Conservation (phyloP, 2,329 filamentous ascomycete genomes). For the Lasiodiplodia sp. region DNA sequence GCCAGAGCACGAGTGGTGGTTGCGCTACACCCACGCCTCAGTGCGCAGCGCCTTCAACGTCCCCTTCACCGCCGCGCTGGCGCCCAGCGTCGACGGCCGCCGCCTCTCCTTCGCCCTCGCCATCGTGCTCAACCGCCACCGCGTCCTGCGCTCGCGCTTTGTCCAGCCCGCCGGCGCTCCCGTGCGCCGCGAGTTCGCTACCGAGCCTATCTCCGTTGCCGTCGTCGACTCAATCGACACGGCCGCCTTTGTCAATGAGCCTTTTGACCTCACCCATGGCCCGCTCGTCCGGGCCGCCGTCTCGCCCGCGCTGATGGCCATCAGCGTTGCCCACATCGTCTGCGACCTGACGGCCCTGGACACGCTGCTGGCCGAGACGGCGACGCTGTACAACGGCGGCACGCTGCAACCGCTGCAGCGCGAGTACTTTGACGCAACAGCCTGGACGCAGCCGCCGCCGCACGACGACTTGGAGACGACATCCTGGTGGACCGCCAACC, state of each 20-base stretch:
- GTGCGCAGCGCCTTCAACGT: slow-evolving; percentile 41
- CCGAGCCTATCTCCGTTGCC: slow-evolving; percentile 9
- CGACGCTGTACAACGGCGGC: slow-evolving; percentile 34
- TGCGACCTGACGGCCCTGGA: slow-evolving; percentile 43
- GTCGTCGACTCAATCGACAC: background rate
- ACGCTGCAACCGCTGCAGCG: background rate
- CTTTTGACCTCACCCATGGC: slow-evolving; percentile 37
- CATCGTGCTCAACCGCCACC: slow-evolving; percentile 33
- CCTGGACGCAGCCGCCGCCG: slow-evolving; percentile 5
- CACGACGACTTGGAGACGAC: slow-evolving; percentile 24
- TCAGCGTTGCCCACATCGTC: slow-evolving; percentile 44
- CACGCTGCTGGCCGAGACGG: slow-evolving; percentile 39
- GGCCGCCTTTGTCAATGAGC: slow-evolving; percentile 23
- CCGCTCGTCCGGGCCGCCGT: slow-evolving; percentile 40
- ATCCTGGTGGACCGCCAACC: slow-evolving; percentile 30
- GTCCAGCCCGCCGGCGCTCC: background rate
- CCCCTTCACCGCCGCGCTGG: slow-evolving; percentile 33
- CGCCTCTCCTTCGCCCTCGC: slow-evolving; percentile 36
- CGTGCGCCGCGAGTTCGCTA: background rate
- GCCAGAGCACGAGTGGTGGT: background rate
- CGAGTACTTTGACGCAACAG: slow-evolving; percentile 16
- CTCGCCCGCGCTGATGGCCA: slow-evolving; percentile 35
- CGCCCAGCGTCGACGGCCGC: slow-evolving; percentile 31
- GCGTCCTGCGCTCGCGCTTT: slow-evolving; percentile 30
- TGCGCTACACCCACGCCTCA: slow-evolving; percentile 32